These are phyloP conservation scores for Tephrocybe sp. DNA, from an alignment of 768 basidiomycete species.

Conservation along the genomic window DNA sequence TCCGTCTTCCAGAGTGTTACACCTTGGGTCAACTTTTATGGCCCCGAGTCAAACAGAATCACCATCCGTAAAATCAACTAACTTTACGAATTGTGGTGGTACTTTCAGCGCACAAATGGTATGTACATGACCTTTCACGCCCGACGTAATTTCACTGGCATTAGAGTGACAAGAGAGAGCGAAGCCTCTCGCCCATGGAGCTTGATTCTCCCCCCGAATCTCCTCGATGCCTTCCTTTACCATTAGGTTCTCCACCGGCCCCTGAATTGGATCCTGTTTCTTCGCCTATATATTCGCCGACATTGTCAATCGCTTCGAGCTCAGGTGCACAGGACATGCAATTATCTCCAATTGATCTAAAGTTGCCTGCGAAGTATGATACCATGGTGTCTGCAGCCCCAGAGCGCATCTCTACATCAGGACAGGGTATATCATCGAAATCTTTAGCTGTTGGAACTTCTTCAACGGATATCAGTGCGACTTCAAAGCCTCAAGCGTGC, in stretches of 20 bases:
- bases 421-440: neutral
- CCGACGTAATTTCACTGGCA: slow-evolving; percentile 9
- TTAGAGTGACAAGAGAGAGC: slow-evolving; percentile 21
- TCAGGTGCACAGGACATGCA: slow-evolving; percentile 24
- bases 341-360: slow-evolving; percentile 19
- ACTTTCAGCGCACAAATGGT: slow-evolving; percentile 6
- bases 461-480: slow-evolving; percentile 3
- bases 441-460: neutral
- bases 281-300: slow-evolving; percentile 19
- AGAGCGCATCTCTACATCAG: neutral
- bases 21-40: slow-evolving; percentile 16
- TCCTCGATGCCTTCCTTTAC: slow-evolving; percentile 19
- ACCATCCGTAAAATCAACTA: neutral
- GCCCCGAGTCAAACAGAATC: slow-evolving; percentile 21
- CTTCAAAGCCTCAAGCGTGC: neutral
- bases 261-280: slow-evolving; percentile 1
- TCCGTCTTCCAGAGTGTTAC: slow-evolving; percentile 6
- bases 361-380: neutral
- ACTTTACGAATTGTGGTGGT: neutral
- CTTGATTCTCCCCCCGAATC: slow-evolving; percentile 46
- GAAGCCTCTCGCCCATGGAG: slow-evolving; percentile 63
- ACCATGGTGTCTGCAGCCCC: neutral
- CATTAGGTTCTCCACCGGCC: neutral
- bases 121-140: slow-evolving; percentile 9
- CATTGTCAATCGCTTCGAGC: slow-evolving; percentile 23